Evolutionary conservation across 2,329 filamentous ascomycete genomes (phyloP), one percentile per base, ranked within the genome.

Genomic region (Alternaria solani): DNA sequence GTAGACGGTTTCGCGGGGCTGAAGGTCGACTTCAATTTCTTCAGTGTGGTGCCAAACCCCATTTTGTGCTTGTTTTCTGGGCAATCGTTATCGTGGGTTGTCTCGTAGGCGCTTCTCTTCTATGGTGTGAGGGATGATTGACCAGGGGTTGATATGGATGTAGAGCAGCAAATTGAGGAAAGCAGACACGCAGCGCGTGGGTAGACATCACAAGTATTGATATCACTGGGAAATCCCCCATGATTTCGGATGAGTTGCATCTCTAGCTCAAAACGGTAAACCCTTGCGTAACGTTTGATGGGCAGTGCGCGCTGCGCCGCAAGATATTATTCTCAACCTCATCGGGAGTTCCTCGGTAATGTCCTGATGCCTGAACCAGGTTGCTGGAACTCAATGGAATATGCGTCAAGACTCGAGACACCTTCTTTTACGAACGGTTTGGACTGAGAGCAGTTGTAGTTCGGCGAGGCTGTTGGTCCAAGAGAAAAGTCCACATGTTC

Each of bases 401-500:
- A 5, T 36, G 20, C 25, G 11, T 36, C n/a, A 8, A 36, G 8
- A 23, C 20, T 36, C 46, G 23, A 36, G 46, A 34, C 16, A 49
- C 14, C 23, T 38, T 8, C 46, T 14, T 36, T 25, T 20, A 30
- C 20, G 36, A 11, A 25, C 36, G 23, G 12, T n/a, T 34, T 41
- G 41, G 26, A 12, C 26, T 32, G 39, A 34, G 39, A 25, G 20
- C 14, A 34, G 16, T 28, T 23, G 20, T 20, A 18, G 18, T 43
- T 32, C 23, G 18, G 26, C 41, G 30, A 28, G 23, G 51, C 25
- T 23, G 12, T 34, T 34, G 43, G 38, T 53, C 20, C 51, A 20
- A 53, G 12, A 23, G 41, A 44, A 18, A 30, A 42, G 18, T 43
- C 39, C 51, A 53, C 39, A 53, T 53, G 28, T 53, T 53, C 20